A percentile compares a stretch with the other conserved stretches of the same genome.
These are phyloP conservation scores for Neurospora intermedia DNA, from an alignment of 495 filamentous ascomycete species.

Conservation along the genomic window DNA sequence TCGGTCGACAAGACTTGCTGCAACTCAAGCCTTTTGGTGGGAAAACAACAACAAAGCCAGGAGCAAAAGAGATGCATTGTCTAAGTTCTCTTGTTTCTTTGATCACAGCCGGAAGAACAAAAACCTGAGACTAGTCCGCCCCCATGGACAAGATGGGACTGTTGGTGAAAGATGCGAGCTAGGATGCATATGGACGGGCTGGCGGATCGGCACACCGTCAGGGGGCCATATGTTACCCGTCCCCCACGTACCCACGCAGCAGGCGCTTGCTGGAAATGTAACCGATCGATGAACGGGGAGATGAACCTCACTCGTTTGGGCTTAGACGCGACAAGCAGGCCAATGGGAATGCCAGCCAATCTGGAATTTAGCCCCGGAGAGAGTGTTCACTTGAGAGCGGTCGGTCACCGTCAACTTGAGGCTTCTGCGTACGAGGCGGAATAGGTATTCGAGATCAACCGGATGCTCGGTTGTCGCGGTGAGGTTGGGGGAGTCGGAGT, in stretches of 20 bases:
- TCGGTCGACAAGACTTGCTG: background rate
- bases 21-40: background rate
- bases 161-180: background rate
- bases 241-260: background rate
- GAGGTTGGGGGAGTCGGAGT: background rate
- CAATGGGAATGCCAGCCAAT: background rate
- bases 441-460: background rate
- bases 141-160: background rate
- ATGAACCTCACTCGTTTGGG: background rate
- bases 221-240: background rate
- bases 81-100: background rate
- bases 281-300: background rate
- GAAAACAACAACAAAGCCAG: background rate
- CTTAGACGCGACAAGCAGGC: background rate
- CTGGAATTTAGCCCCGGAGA: background rate
- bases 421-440: background rate
- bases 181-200: background rate
- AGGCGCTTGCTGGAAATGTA: background rate
- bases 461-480: background rate
- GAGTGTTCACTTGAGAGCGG: background rate
- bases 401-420: background rate
- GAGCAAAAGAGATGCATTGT: background rate
- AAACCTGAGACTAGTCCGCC: background rate
- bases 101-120: background rate
- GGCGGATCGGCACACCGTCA: background rate